phyloP scores from a whole-genome alignment of 2,329 filamentous ascomycete genomes.

The Beauveria brongniartii region DNA sequence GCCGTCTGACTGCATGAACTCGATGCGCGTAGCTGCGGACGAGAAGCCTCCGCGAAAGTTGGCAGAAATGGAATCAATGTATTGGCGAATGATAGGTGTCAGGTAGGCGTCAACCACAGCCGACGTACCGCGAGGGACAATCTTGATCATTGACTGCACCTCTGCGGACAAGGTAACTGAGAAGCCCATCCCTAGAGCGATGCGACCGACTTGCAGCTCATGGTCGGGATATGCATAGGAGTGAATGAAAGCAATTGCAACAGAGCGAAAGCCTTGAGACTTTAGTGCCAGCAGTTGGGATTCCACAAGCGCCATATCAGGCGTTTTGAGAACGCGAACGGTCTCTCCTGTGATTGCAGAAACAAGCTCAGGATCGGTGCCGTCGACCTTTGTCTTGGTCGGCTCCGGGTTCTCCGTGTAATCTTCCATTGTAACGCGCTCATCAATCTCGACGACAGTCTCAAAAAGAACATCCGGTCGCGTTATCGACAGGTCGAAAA shows the following conservation, averaged over 20 bases:
- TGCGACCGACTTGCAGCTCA: slow-evolving; percentile 26
- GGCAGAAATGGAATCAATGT: slow-evolving; percentile 26
- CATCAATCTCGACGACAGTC: slow-evolving; percentile 64
- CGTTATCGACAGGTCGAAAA: slow-evolving; percentile 64
- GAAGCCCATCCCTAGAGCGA: slow-evolving; percentile 35
- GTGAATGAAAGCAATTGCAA: slow-evolving; percentile 61
- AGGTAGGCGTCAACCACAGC: slow-evolving; percentile 36
- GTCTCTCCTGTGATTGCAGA: slow-evolving; percentile 60
- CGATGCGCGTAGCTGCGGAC: slow-evolving; percentile 43
- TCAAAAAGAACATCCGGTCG: slow-evolving; percentile 64
- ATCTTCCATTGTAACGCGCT: slow-evolving; percentile 65
- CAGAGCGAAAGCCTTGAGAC: slow-evolving; percentile 45
- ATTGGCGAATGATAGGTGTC: slow-evolving; percentile 29
- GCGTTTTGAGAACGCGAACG: slow-evolving; percentile 55
- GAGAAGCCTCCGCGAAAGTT: slow-evolving; percentile 29
- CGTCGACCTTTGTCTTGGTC: slow-evolving; percentile 34
- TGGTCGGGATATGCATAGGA: slow-evolving; percentile 58
- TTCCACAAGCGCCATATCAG: slow-evolving; percentile 45
- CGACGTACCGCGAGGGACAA: slow-evolving; percentile 35
- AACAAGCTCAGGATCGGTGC: slow-evolving; percentile 49
- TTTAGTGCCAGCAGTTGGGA: slow-evolving; percentile 52
- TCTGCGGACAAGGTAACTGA: slow-evolving; percentile 29
- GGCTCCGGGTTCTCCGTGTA: slow-evolving; percentile 60
- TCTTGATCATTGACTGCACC: slow-evolving; percentile 35
- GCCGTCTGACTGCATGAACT: slow-evolving; percentile 62